These are phyloP conservation scores for Isatis tinctoria DNA, from an alignment of 345 rosid genomes.

Conservation along the genomic window DNA sequence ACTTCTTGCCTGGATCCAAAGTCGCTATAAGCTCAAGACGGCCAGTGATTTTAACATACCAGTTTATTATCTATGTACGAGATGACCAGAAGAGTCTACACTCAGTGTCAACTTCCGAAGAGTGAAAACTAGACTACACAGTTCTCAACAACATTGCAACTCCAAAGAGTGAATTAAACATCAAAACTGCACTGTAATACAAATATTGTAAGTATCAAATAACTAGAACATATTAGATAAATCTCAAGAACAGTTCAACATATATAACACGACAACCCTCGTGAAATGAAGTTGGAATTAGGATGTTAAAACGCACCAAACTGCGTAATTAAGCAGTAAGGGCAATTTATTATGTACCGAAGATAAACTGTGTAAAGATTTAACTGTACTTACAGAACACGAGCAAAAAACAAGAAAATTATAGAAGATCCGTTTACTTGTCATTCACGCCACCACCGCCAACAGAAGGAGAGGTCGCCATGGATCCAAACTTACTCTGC, in stretches of 20 bases:
- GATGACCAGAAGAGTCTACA: neutral
- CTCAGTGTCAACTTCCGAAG: neutral
- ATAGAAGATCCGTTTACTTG: conserved; percentile 26
- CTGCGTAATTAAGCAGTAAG: neutral
- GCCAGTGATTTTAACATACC: neutral
- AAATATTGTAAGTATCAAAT: neutral
- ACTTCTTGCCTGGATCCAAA: neutral
- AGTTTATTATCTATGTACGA: neutral
- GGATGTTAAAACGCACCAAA: neutral
- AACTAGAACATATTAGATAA: neutral
- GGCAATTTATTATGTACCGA: neutral
- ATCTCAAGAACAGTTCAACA: neutral
- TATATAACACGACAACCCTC: neutral
- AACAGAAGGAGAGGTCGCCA: conserved; percentile 32
- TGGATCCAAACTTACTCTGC: conserved; percentile 49
- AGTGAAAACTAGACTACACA: neutral
- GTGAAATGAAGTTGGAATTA: neutral
- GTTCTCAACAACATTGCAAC: neutral
- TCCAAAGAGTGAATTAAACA: neutral
- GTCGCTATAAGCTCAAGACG: neutral
- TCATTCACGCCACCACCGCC: conserved; percentile 41
- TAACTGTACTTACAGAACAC: neutral
- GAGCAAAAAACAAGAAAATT: neutral
- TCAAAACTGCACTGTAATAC: neutral
- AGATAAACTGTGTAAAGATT: neutral